Conservation (phyloP, 345 rosid species). For the Carallia brachiata region DNA sequence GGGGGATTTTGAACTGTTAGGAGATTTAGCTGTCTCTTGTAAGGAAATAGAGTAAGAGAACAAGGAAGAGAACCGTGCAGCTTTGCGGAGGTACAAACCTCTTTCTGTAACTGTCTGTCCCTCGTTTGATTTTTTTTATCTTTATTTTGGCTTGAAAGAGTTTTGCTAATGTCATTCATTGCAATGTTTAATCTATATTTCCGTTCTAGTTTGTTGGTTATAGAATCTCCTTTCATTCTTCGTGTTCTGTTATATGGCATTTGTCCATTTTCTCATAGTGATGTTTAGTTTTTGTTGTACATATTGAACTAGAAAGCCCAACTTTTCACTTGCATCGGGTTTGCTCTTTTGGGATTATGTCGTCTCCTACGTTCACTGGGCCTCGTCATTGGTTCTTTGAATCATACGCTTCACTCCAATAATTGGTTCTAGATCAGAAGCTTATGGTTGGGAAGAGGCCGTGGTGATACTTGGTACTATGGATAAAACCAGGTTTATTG, state of each 20-base stretch:
- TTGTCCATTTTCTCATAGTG: neutral
- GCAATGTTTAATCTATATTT: neutral
- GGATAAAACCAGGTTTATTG: neutral
- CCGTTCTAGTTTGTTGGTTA: neutral
- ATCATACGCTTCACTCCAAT: neutral
- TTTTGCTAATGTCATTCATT: constrained; percentile 1
- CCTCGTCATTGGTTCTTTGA: constrained; percentile 4
- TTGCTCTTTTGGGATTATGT: neutral
- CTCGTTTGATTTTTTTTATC: constrained; percentile 2
- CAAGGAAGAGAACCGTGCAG: constrained; percentile 17
- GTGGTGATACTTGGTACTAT: neutral
- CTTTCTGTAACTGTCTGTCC: constrained; percentile 9
- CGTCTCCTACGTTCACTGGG: neutral
- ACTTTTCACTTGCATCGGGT: no score
- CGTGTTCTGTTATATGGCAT: neutral
- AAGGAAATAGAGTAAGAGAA: constrained; percentile 1
- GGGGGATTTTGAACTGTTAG: constrained; percentile 22
- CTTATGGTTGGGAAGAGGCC: constrained; percentile 2
- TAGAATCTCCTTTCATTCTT: neutral
- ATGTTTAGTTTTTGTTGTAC: neutral
- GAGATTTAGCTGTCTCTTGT: constrained; percentile 12
- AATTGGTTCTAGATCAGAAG: neutral
- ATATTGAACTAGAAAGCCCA: neutral
- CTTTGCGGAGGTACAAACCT: constrained; percentile 24
- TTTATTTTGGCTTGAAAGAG: constrained; percentile 2